Base-by-base conservation (phyloP, 257 asterid genomes). In the Scutellaria galericulata region DNA sequence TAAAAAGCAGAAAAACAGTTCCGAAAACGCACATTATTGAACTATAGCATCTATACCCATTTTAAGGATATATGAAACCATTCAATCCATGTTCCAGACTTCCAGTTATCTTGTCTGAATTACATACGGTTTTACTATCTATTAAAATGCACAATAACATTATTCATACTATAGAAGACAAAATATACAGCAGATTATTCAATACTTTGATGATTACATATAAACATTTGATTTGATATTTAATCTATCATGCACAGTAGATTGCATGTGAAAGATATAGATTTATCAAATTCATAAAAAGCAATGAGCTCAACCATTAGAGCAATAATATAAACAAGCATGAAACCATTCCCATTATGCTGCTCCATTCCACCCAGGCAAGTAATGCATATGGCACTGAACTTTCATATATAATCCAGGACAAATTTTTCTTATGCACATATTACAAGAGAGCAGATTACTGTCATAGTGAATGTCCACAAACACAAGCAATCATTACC, bases 401-500 rank as follows among this genome's bases (percentile, higher is more conserved):
- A 44, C 52, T 6, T 59, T 51, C 47, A 48, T 58, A 66, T 4
- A 61, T 45, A 37, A n/a, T 22, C 72, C 47, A 4, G 52, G 7
- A 13, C 40, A 54, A 24, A 8, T 18, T 24, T 35, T 55, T n/a
- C 56, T 53, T 6, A 47, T 31, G 52, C 62, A 7, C 22, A 40
- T 44, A 39, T 2, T 18, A 69, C 42, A 40, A 54, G 60, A 70
- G 54, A 53, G 35, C 66, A 50, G 8, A 31, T 31, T 41, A n/a
- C 5, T 20, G 41, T 13, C 10, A 24, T 9, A 35, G 24, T 47
- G 57, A 9, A 60, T 31, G 59, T 68, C 66, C 35, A 73, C 41
- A 37, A 69, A 76, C 40, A 54, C 12, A 72, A 65, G 48, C 73
- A 61, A 44, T 45, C 83, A 40, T 24, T 75, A 93, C 98, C 98